Evolutionary conservation across 2,329 filamentous ascomycete genomes (phyloP), one percentile per base, ranked within the genome.

Genomic region (Pseudofabraea citricarpa): DNA sequence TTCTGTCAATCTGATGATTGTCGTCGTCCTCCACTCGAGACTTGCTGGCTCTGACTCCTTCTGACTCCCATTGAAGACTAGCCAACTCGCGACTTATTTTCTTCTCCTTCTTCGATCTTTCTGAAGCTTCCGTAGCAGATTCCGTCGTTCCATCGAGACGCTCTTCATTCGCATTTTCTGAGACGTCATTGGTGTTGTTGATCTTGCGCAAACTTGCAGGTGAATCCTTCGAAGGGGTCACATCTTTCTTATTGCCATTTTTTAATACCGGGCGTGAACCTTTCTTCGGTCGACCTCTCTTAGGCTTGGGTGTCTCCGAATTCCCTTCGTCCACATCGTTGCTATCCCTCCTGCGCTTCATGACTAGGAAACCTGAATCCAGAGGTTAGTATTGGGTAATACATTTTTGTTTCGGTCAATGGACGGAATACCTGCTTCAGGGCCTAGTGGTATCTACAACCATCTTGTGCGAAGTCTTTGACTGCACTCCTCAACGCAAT

Each of bases 51-150:
- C 23, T 37, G 18, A 37, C 35, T 12, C 35, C 35, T 37, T 37
- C 35, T 22, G 35, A 37, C 21, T 37, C 35, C 35, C 35, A 37
- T 22, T 37, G 35, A 21, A 37, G 35, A n/a, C 35, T 20, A n/a
- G 35, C 35, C 19, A 37, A 21, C 15, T 37, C 35, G 19, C 35
- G 35, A 13, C 35, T 37, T 37, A 37, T 37, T 21, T 37, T 31
- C 27, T 37, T 37, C n/a, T n/a, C n/a, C n/a, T n/a, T n/a, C n/a
- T n/a, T n/a, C n/a, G n/a, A n/a, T n/a, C n/a, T n/a, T n/a, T n/a
- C n/a, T n/a, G n/a, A n/a, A 21, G 19, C 35, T 12, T 18, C 5
- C 18, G 35, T 12, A 31, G 4, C 16, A 6, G 27, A 31, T 5
- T 31, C 16, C 10, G 35, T 24, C 19, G 35, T 13, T 37, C 23